A percentile compares a stretch with the other conserved stretches of the same genome.
Evolutionary conservation across 2,329 filamentous ascomycete genomes (phyloP).

Genomic region (Sphaerulina musiva): DNA sequence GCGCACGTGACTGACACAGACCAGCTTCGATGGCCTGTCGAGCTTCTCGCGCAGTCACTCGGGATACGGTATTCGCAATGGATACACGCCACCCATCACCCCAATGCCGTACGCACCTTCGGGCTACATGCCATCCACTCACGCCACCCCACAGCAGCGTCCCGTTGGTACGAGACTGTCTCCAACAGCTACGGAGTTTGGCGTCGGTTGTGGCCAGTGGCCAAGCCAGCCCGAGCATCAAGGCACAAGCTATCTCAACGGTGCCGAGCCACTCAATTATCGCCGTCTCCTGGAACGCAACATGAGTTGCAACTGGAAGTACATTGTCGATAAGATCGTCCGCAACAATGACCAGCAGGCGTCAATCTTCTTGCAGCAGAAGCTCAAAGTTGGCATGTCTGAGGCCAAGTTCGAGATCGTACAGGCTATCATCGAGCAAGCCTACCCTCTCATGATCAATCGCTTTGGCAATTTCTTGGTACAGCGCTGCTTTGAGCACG

Average conservation of each 20-base stretch:
- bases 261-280: conserved; percentile 91
- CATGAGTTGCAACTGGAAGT: conserved; percentile 98
- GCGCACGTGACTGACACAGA: conserved; percentile 9
- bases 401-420: conserved; percentile 98
- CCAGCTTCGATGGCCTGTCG: conserved; percentile 17
- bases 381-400: conserved; percentile 89
- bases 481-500: conserved; percentile 97
- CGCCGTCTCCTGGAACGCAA: conserved; percentile 90
- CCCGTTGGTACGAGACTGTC: conserved; percentile 40
- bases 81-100: conserved; percentile 28
- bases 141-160: conserved; percentile 16
- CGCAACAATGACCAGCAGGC: conserved; percentile 99
- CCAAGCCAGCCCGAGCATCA: conserved; percentile 22
- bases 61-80: conserved; percentile 11
- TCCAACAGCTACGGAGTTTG: conserved; percentile 44
- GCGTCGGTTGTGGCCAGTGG: conserved; percentile 34
- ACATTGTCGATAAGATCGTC: conserved; percentile 98
- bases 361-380: conserved; percentile 97
- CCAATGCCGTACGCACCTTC: conserved; percentile 23
- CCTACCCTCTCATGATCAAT: conserved; percentile 95
- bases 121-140: conserved; percentile 17
- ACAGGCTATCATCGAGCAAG: conserved; percentile 88
- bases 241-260: conserved; percentile 60
- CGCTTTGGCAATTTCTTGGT: conserved; percentile 98
- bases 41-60: conserved; percentile 9